Conservation (phyloP, 768 basidiomycete genomes). For the Cubamyces sp. region DNA sequence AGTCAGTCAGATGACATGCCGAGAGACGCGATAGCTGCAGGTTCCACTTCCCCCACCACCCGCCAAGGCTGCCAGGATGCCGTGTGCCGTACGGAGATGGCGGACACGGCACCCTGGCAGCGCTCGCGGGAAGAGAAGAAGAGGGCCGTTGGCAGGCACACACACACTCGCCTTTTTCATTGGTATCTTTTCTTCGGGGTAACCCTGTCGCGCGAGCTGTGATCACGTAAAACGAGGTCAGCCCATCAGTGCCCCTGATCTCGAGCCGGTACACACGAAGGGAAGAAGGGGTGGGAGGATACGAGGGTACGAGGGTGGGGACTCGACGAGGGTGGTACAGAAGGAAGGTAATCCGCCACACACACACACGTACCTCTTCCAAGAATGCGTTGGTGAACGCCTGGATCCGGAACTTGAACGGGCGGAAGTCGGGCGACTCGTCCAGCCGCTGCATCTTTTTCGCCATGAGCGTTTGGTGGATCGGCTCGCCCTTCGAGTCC, state of each 20-base stretch:
- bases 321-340: background rate
- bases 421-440: conserved; percentile 94
- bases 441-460: conserved; percentile 98
- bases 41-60: no score
- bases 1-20: conserved; percentile 17
- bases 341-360: background rate
- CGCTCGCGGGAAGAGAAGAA: conserved; percentile 8
- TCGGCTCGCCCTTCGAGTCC: conserved; percentile 93
- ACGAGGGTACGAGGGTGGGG: background rate
- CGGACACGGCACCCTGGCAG: background rate
- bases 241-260: conserved; percentile 17
- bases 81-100: background rate
- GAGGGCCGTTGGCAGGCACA: background rate
- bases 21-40: background rate
- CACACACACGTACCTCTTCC: conserved; percentile 69
- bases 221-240: conserved; percentile 17
- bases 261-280: conserved; percentile 1
- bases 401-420: conserved; percentile 98
- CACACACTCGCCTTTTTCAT: conserved; percentile 82
- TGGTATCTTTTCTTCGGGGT: conserved; percentile 92
- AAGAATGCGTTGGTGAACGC: conserved; percentile 96
- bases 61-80: no score
- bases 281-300: background rate
- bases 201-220: conserved; percentile 82
- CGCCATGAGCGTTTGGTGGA: conserved; percentile 98